Evolutionary conservation across 495 filamentous ascomycete genomes (phyloP).

Genomic region (Xeromyces bisporus): DNA sequence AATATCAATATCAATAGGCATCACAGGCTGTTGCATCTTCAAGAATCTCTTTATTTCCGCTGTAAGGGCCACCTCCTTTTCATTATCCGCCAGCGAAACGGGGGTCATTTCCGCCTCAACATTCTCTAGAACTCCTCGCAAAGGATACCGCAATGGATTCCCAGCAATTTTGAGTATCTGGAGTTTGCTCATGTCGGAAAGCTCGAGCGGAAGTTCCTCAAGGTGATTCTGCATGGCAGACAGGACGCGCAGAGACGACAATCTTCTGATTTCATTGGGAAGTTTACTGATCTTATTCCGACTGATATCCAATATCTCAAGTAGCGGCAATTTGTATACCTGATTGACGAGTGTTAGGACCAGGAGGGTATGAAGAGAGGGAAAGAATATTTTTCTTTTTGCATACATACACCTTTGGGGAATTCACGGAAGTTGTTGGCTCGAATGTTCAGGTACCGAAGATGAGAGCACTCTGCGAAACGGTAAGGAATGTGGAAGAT

Average conservation of each 20-base stretch:
- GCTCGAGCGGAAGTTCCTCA: constrained; percentile 58
- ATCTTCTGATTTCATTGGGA: constrained; percentile 59
- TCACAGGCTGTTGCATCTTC: constrained; percentile 37
- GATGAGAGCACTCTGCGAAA: constrained; percentile 69
- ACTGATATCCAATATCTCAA: constrained; percentile 86
- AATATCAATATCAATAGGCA: constrained; percentile 42
- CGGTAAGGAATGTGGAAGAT: constrained; percentile 59
- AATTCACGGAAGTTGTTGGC: constrained; percentile 79
- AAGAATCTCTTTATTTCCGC: constrained; percentile 63
- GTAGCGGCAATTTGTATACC: constrained; percentile 66
- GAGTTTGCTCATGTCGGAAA: constrained; percentile 78
- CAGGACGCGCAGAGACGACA: constrained; percentile 60
- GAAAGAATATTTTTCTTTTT: no score
- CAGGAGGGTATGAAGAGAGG: constrained; percentile 4
- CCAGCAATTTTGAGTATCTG: constrained; percentile 75
- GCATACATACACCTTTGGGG: constrained; percentile 65
- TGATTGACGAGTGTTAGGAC: constrained; percentile 14
- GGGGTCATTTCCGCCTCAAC: constrained; percentile 26
- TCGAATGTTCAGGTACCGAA: constrained; percentile 90
- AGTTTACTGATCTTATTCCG: constrained; percentile 64
- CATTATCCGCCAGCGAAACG: constrained; percentile 32
- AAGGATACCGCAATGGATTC: constrained; percentile 49
- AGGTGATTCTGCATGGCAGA: constrained; percentile 75
- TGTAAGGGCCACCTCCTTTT: constrained; percentile 52
- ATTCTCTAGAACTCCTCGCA: constrained; percentile 26